Evolutionary conservation across 1,284 basidiomycete genomes (phyloP), one percentile per base, ranked within the genome.

Genomic region (Fomes fomentarius): DNA sequence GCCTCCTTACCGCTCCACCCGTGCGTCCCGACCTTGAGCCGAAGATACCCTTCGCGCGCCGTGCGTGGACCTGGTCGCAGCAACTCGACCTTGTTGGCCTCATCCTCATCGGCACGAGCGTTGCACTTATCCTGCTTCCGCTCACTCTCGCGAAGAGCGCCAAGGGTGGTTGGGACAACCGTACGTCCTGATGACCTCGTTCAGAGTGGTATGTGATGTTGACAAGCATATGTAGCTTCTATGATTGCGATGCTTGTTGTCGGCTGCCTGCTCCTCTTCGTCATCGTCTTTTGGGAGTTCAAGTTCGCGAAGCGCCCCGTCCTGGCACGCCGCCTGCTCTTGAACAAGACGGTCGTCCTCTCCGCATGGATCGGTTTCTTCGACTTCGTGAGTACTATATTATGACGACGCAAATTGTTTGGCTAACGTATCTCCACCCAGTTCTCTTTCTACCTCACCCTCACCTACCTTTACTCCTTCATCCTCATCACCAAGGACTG

Each of bases 361-460:
- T 82, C 87, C 0, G 76, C 82, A 22, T 66, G 84, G 41, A 85
- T 92, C 56, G 87, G 87, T 6, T 85, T 85, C 65, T 82, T 87
- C 54, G 87, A 90, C 68, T 90, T 89, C 63, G 82, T 84, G 58
- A 17, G 80, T 73, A 14, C 40, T 37, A 47, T 22, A 49, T 38
- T n/a, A n/a, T n/a, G n/a, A n/a, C n/a, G n/a, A n/a, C n/a, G n/a
- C n/a, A n/a, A n/a, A n/a, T n/a, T n/a, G n/a, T n/a, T n/a, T n/a
- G n/a, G n/a, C 6, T n/a, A 12, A 30, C 28, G 6, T 30, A 24
- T 22, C 2, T 19, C 14, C 21, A 25, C 24, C 24, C 53, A 84
- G 83, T 64, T 84, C 48, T 86, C 85, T 0, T 89, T 80, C 71
- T 85, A 82, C 66, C 73, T 87, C 44, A 82, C 82, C 0, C 82